Conservation (phyloP, 1,284 basidiomycete species). For the Leccinum griseonigrum region DNA sequence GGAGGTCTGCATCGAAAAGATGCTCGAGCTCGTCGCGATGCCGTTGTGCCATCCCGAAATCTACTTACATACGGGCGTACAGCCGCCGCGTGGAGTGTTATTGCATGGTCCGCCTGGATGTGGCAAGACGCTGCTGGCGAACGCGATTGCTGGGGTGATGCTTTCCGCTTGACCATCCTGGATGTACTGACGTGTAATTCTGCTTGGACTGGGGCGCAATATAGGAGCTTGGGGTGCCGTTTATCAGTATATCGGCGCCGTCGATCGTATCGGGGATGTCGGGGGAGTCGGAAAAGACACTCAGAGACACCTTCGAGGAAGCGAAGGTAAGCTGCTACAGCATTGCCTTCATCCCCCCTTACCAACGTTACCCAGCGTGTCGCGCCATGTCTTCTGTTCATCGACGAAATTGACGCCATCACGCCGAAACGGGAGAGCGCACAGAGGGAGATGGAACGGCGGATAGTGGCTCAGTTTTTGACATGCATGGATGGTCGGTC, state of each 20-base stretch:
- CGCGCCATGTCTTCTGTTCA: conserved; percentile 86
- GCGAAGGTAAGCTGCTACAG: conserved; percentile 57
- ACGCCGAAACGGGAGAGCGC: conserved; percentile 97
- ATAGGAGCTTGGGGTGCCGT: conserved; percentile 88
- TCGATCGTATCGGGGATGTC: conserved; percentile 97
- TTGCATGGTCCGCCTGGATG: conserved; percentile 96
- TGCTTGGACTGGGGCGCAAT: neutral
- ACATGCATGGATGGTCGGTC: conserved; percentile 94
- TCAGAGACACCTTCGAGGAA: conserved; percentile 95
- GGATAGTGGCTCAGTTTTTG: conserved; percentile 95
- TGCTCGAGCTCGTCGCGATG: conserved; percentile 94
- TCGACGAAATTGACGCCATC: conserved; percentile 98
- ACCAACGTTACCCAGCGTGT: conserved; percentile 52
- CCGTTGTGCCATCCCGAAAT: conserved; percentile 95
- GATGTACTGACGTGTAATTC: conserved; percentile 8
- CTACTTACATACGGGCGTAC: conserved; percentile 90
- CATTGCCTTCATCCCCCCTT: neutral
- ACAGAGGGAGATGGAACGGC: conserved; percentile 95
- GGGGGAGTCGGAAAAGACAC: conserved; percentile 94
- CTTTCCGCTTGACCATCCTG: neutral
- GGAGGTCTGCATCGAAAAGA: conserved; percentile 83
- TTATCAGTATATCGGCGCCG: conserved; percentile 92
- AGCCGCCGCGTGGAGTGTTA: conserved; percentile 91
- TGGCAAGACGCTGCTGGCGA: conserved; percentile 91
- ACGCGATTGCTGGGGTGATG: conserved; percentile 90